Evolutionary conservation across 371 early-diverging fungal species (phyloP).

Genomic region (Syncephalastrum sp.): DNA sequence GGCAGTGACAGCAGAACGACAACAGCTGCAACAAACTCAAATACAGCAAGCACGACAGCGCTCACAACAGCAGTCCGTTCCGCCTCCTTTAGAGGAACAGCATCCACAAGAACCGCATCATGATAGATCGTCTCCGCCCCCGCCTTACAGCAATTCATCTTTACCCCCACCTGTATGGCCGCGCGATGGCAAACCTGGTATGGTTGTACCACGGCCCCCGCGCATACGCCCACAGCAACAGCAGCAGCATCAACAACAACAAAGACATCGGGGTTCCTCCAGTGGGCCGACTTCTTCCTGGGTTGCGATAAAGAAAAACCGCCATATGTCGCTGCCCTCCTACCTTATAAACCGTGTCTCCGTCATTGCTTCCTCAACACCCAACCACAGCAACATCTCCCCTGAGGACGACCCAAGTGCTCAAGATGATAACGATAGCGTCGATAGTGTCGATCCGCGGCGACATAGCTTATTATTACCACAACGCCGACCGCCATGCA

Average conservation of each 20-base stretch:
- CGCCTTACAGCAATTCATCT: too few relatives aligned
- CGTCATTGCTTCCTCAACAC: background rate
- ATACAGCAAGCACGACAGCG: background rate
- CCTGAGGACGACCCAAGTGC: background rate
- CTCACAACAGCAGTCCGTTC: background rate
- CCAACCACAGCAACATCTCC: too few relatives aligned
- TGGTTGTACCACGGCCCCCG: conserved; percentile 3
- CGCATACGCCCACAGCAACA: background rate
- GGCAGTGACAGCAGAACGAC: background rate
- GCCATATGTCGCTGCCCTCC: conserved; percentile 9
- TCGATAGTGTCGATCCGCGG: background rate
- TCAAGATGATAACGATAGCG: background rate
- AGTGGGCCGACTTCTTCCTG: too few relatives aligned
- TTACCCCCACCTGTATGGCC: too few relatives aligned
- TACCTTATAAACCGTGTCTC: conserved; percentile 7
- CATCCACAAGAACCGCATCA: conserved; percentile 1
- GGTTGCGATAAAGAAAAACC: background rate
- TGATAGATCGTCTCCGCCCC: too few relatives aligned
- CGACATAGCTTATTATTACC: too few relatives aligned
- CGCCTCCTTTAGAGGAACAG: conserved; percentile 1
- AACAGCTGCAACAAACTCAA: background rate
- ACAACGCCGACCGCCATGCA: background rate
- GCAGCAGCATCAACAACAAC: conserved; percentile 4
- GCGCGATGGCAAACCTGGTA: background rate
- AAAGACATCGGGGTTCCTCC: background rate